Evolutionary conservation across 371 early-diverging fungal species (phyloP), one percentile per base, ranked within the genome.

Genomic region (Chytridium lagenaria): DNA sequence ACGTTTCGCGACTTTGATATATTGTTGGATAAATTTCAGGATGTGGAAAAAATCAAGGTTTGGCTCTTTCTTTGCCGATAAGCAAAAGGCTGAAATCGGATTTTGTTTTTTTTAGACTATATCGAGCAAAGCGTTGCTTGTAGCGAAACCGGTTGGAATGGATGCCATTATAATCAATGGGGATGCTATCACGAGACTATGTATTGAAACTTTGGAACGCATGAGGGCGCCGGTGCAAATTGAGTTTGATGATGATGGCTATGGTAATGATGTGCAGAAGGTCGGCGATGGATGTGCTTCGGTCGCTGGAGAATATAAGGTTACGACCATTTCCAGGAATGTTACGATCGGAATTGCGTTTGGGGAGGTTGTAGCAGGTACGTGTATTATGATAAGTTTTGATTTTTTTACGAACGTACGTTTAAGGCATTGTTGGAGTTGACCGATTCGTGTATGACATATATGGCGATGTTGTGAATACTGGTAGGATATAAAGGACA

Each of bases 11-110:
- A 19, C 5, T 52, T 68, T 36, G 68, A 68, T 31, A 10, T 5
- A 19, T 2, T 68, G 1, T 34, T 68, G 16, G 28, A 23, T 16
- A 52, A 52, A 15, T 68, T 51, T 37, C 68, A 50, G 7, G 33
- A 28, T 16, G 26, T 68, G 26, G 68, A 68, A 37, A 68, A 68
- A 28, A 55, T 68, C 5, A 68, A 68, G 68, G 68, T 68, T 2
- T n/a, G n/a, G n/a, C n/a, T n/a, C n/a, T n/a, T n/a, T n/a, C n/a
- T n/a, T n/a, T n/a, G n/a, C n/a, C n/a, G n/a, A n/a, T n/a, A n/a
- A n/a, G n/a, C n/a, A n/a, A n/a, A n/a, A n/a, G n/a, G n/a, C n/a
- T n/a, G n/a, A n/a, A n/a, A n/a, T n/a, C n/a, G n/a, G n/a, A n/a
- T n/a, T n/a, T n/a, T n/a, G n/a, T n/a, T n/a, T n/a, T n/a, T n/a